Conservation (phyloP, 2,329 filamentous ascomycete species). For the Pseudopyricularia javanii region DNA sequence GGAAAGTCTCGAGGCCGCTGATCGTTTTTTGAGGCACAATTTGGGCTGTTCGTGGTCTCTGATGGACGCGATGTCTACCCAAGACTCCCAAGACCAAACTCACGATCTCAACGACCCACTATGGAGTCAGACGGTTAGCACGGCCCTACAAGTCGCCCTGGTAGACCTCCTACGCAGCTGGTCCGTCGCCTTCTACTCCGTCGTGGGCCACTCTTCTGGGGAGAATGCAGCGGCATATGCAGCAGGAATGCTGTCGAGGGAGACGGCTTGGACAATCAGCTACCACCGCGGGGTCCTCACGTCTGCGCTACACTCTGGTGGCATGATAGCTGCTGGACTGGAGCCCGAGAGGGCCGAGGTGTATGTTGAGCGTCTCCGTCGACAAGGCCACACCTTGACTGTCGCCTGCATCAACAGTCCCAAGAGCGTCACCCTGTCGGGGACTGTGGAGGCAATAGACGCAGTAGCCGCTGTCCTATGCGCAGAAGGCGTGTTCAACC, state of each 20-base stretch:
- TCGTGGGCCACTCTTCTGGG: conserved; percentile 35
- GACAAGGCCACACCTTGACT: not conserved
- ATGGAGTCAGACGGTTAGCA: conserved; percentile 18
- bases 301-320: conserved; percentile 10
- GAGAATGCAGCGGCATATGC: conserved; percentile 39
- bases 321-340: conserved; percentile 28
- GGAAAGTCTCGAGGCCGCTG: not conserved
- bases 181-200: conserved; percentile 18
- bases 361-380: not conserved
- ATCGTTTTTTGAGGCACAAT: not conserved
- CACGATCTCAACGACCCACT: conserved; percentile 27
- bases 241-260: conserved; percentile 25
- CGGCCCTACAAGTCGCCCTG: conserved; percentile 34
- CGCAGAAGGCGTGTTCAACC: conserved; percentile 5
- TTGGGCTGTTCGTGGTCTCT: conserved; percentile 2
- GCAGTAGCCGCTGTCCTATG: conserved; percentile 7
- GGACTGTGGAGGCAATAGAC: conserved; percentile 13
- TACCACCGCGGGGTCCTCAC: conserved; percentile 23
- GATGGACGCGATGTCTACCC: not conserved
- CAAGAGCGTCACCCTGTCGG: conserved; percentile 30
- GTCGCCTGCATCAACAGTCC: conserved; percentile 13
- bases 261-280: conserved; percentile 28
- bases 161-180: conserved; percentile 24
- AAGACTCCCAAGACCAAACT: conserved; percentile 17
- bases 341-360: not conserved